Evolutionary conservation across 208 protist genomes (phyloP).

Genomic region (Blastocrithidia nonstop): DNA sequence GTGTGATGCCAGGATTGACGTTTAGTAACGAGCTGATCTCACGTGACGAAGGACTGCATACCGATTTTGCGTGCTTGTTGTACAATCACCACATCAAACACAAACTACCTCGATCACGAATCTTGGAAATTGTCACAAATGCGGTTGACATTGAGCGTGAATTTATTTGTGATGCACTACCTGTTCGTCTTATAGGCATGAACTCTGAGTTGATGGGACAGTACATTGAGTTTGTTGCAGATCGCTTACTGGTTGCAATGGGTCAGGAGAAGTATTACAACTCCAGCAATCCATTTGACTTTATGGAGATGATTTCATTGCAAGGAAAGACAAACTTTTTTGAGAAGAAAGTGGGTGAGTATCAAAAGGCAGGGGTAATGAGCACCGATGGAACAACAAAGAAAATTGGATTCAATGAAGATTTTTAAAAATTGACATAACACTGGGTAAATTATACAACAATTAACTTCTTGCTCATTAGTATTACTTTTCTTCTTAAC

Average conservation of each 20-base stretch:
- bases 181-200: slow-evolving; percentile 98
- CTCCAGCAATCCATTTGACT: slow-evolving; percentile 97
- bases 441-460: not conserved
- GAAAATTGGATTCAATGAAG: slow-evolving; percentile 81
- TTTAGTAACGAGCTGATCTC: slow-evolving; percentile 99
- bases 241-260: slow-evolving; percentile 94
- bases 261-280: slow-evolving; percentile 93
- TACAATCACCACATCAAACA: slow-evolving; percentile 89
- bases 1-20: slow-evolving; percentile 97
- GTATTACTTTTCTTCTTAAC: slow-evolving; percentile 1
- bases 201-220: slow-evolving; percentile 94
- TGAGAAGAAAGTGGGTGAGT: slow-evolving; percentile 97
- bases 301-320: slow-evolving; percentile 99
- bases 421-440: slow-evolving; percentile 55
- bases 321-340: slow-evolving; percentile 99
- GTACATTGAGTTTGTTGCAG: slow-evolving; percentile 99
- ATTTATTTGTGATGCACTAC: slow-evolving; percentile 96
- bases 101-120: slow-evolving; percentile 68
- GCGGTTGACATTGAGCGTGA: slow-evolving; percentile 94
- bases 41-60: slow-evolving; percentile 98
- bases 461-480: not conserved
- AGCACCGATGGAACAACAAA: slow-evolving; percentile 44
- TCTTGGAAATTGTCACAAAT: slow-evolving; percentile 86
- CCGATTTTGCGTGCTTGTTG: slow-evolving; percentile 97
- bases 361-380: slow-evolving; percentile 97